Base-by-base conservation (phyloP, 306 rosid genomes). In the Sechiopsis laciniata region DNA sequence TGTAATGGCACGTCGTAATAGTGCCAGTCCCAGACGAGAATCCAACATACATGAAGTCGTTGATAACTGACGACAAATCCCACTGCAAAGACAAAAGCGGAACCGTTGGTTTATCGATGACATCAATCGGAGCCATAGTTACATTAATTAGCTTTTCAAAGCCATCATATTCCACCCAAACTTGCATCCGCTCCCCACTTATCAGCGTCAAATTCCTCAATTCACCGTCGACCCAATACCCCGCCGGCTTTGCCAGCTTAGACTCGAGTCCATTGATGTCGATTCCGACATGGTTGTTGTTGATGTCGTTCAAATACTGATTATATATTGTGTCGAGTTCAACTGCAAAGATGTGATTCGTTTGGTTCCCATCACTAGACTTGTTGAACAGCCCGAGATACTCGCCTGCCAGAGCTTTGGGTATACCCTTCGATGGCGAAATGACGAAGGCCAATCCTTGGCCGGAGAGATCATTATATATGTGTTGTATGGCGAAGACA, bases 131-230 rank as follows among this genome's bases (percentile, higher is more conserved):
- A 80, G 88, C 87, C 76, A 88, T 55, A 5, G 90, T 85, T 17
- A 87, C 97, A 71, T 82, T 20, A 21, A 85, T 78, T 32, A 61
- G 66, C 60, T 75, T 84, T 63, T 83, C 10, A 2, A 7, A 46
- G 8, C 82, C 83, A 42, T 87, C 90, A 76, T 90, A 90, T 16
- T 87, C 90, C 29, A 90, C 80, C 97, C 97, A 90, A 6, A 83
- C 80, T 52, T 79, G 84, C 84, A 85, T 85, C 12, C 80, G 76
- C 48, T 64, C 2, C 19, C 91, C 95, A 57, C 87, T 82, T 0
- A 72, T 77, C 3, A 91, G 85, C 7, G 73, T 81, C 84, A 87
- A 53, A 51, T 81, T 79, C 62, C 12, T 54, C 12, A 84, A 65
- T 55, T 20, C 65, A 1, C 60, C 50, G 1, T 10, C 16, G 2